A percentile compares a stretch with the other conserved stretches of the same genome.
Evolutionary conservation across 257 asterid genomes (phyloP).

Genomic region (Solanum arcanum): DNA sequence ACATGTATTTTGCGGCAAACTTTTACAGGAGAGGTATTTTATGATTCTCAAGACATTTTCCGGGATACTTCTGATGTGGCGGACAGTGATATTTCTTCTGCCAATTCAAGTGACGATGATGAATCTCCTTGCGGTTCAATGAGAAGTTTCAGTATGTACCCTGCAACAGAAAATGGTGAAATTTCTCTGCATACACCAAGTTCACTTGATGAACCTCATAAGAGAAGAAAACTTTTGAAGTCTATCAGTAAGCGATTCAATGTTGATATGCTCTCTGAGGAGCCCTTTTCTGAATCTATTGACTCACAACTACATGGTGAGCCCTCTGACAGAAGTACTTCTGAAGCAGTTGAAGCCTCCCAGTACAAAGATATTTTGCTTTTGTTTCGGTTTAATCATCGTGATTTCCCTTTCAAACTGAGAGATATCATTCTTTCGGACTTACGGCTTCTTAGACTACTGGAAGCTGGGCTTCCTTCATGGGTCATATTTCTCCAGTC

Average conservation of each 20-base stretch:
- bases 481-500: conserved; percentile 98
- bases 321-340: conserved; percentile 25
- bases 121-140: conserved; percentile 41
- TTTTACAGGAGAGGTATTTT: conserved; percentile 64
- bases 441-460: conserved; percentile 66
- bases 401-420: conserved; percentile 70
- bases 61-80: conserved; percentile 15
- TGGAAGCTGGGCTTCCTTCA: conserved; percentile 95
- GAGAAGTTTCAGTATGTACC: conserved; percentile 34
- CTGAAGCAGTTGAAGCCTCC: conserved; percentile 42
- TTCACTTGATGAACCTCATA: conserved; percentile 46
- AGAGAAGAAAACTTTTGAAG: conserved; percentile 57
- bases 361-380: conserved; percentile 67
- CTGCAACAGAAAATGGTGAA: conserved; percentile 19
- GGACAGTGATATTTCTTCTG: conserved; percentile 8
- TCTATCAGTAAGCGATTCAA: conserved; percentile 24
- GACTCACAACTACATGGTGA: conserved; percentile 30
- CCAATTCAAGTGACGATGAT: conserved; percentile 11
- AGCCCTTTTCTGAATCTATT: conserved; percentile 12
- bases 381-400: conserved; percentile 60
- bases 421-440: conserved; percentile 63
- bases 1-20: conserved; percentile 3
- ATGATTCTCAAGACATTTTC: conserved; percentile 59
- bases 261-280: conserved; percentile 25
- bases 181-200: conserved; percentile 46